Evolutionary conservation across 1,284 basidiomycete species (phyloP), one percentile per base, ranked within the genome.

Genomic region (Melampsora larici-populina): DNA sequence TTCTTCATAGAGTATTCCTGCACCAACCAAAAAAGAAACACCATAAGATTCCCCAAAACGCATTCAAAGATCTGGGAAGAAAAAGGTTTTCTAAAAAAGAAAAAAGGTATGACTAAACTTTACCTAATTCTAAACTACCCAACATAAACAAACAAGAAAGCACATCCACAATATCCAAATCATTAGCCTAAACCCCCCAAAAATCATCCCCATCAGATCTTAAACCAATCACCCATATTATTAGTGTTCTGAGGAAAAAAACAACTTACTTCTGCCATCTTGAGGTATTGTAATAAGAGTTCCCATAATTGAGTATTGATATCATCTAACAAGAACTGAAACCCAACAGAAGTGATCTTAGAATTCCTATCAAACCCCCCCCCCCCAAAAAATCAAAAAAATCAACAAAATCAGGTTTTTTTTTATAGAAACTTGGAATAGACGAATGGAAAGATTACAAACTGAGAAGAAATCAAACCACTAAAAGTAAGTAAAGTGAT

Each of bases 291-390:
- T 60, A 98, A 87, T 73, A 99, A 86, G 58, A 99, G 86, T 83
- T 94, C 92, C 97, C 97, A 99, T n/a, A 99, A 86, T 83, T 99
- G 97, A 24, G 91, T 92, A 82, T 97, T 93, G n/a, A 97, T 91
- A 62, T 96, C 91, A 83, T 97, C 92, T 29, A 99, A 88, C 72
- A 99, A 87, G 83, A 99, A 99, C 82, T 98, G 96, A 84, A 99
- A 99, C 13, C 97, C 97, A 60, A 90, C 87, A 15, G 94, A 97
- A 15, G 95, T 98, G 84, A 99, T 99, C 80, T 90, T 90, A 75
- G 83, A 87, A 81, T 81, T 86, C 84, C 80, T 88, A 86, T 81
- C 88, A 89, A 80, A 78, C 78, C 60, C 62, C 55, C 60, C 55
- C 36, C 68, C 66, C 55, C 69, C 74, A n/a, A n/a, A n/a, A n/a